Base-by-base conservation (phyloP, 371 early-diverging fungal species). In the Mycotypha africana region DNA sequence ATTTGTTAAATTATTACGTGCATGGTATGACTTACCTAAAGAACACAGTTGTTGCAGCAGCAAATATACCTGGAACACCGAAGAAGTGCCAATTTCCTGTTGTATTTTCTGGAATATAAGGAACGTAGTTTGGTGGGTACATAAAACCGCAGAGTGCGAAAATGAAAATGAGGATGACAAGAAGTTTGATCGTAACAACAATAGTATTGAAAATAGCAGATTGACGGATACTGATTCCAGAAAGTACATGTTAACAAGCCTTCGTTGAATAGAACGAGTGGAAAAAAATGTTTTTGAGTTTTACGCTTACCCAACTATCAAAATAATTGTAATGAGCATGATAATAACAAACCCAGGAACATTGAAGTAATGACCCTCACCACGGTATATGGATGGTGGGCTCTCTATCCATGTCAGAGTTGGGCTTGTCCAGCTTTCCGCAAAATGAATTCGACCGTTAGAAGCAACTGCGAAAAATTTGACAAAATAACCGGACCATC, bases 401-500 rank as follows among this genome's bases (percentile, higher is more conserved):
- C 50, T 51, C 41, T 69, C 65, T 12, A 65, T 51, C 81, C 83
- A 88, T n/a, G 53, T 38, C 19, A 88, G 58, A 1, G 88, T 83
- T 1, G 88, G 79, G 12, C 63, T 47, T 0, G 85, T 85, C 65
- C 79, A 84, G 23, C 53, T 61, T 4, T 51, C 25, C 1, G 58
- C 62, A 22, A 86, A 60, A 1, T 63, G 23, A 14, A 71, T 58
- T 41, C 37, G 44, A 14, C 58, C 58, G 7, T 51, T 50, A 44
- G 82, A 84, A 4, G 77, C 84, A 38, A 84, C 77, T 7, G 42
- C 20, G 33, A 89, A 71, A 46, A 91, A 86, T 15, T 74, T 63
- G 17, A 76, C 78, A 49, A 91, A 73, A 51, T 91, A 91, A 14
- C 74, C 79, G 19, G 88, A 85, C 88, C 90, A 91, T 11, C 88